Evolutionary conservation across 352 stramenopile species (phyloP), one percentile per base, ranked within the genome.

Genomic region (Phytophthora idaei): DNA sequence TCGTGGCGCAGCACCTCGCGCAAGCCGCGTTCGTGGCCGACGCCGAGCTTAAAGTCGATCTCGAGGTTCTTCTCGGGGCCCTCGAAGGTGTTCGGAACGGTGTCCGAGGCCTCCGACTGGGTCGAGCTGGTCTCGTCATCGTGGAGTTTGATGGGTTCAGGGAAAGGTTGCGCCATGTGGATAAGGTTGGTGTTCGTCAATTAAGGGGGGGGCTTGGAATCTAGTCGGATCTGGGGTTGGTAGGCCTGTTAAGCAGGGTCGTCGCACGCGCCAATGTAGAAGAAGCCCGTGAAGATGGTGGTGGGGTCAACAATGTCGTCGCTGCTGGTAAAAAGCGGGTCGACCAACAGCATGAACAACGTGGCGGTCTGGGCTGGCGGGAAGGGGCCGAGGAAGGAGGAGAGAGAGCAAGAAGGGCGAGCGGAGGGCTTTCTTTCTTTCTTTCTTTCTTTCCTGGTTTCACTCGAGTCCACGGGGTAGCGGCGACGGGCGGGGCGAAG

Each of bases 1-100:
- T 98, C 82, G 5, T 73, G 36, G 39, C 96, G 82, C 3, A 83
- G 59, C 14, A 99, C 80, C 31, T 81, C 82, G n/a, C 97, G 95
- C 45, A 99, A 92, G 45, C 97, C 97, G 25, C 85, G 72, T 15
- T 80, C 61, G 45, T 90, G 69, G 51, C 80, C 89, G 45, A 90
- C 74, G 15, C 76, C 73, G 17, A 80, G 57, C 59, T 84, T 83
- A 77, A 99, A 99, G 74, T 97, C 91, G 63, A 97, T 97, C 73
- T 98, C 89, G 53, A 98, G 85, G 74, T 98, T 99, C 80, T 99
- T 99, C 73, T 99, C 97, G 2, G 98, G 97, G 4, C 98, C 98
- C 77, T 99, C 98, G 76, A 99, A 99, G 42, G 85, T 94, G 76
- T 93, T 94, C 21, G 74, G 71, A 34, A 77, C 64, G 12, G 73